phyloP scores from a whole-genome alignment of 1,139 yeast species.

The Lodderomyces jiufengensis region DNA sequence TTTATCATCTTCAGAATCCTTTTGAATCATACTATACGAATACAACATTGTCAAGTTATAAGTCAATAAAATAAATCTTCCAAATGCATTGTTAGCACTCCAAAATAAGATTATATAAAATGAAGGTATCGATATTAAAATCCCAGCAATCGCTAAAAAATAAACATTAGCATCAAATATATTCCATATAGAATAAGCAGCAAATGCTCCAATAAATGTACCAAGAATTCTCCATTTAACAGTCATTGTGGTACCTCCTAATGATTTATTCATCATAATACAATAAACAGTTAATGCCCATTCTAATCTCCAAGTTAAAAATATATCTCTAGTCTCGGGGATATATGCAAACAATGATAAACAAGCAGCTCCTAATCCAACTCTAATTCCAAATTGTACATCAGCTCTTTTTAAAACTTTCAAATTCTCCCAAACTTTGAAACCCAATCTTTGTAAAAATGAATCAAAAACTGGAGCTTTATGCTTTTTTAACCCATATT shows the following conservation, averaged over 20 bases:
- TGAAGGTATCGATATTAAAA: slow-evolving; percentile 57
- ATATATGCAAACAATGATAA: slow-evolving; percentile 67
- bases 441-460: slow-evolving; percentile 13
- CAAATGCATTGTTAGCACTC: slow-evolving; percentile 61
- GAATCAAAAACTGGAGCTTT: slow-evolving; percentile 6
- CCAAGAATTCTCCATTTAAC: slow-evolving; percentile 75
- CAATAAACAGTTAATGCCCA: slow-evolving; percentile 82
- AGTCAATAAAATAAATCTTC: slow-evolving; percentile 70
- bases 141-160: slow-evolving; percentile 56
- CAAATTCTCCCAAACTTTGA: slow-evolving; percentile 29
- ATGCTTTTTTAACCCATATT: slow-evolving; percentile 17
- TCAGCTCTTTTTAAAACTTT: slow-evolving; percentile 53
- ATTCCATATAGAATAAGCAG: slow-evolving; percentile 60
- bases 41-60: slow-evolving; percentile 78
- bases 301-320: slow-evolving; percentile 71
- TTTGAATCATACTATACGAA: slow-evolving; percentile 63
- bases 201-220: slow-evolving; percentile 64
- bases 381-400: slow-evolving; percentile 75
- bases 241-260: slow-evolving; percentile 85
- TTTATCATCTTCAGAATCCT: slow-evolving; percentile 59
- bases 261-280: slow-evolving; percentile 79
- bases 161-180: slow-evolving; percentile 54
- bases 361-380: slow-evolving; percentile 71
- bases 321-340: slow-evolving; percentile 50
- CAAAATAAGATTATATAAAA: slow-evolving; percentile 68